Evolutionary conservation across 495 filamentous ascomycete genomes (phyloP).

Genomic region (Bombardia bombarda): DNA sequence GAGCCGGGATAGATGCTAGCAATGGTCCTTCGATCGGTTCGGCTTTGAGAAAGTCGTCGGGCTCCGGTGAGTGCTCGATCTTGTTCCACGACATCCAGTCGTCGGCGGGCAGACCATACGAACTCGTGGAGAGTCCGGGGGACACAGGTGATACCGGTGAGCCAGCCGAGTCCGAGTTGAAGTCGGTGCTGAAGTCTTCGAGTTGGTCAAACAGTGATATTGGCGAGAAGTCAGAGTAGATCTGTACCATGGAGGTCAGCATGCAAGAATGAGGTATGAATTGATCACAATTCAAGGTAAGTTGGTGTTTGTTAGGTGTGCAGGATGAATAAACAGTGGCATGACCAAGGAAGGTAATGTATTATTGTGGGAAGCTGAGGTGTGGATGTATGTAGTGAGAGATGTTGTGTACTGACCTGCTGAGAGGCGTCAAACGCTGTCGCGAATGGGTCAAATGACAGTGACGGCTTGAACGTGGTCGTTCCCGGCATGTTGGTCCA

Average conservation of each 20-base stretch:
- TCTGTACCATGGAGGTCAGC: too few species aligned
- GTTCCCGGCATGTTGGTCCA: neutral
- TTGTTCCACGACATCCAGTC: constrained; percentile 15
- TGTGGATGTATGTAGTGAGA: neutral
- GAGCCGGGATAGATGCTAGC: constrained; percentile 2
- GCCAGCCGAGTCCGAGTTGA: constrained; percentile 21
- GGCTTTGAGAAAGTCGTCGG: constrained; percentile 13
- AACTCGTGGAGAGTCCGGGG: constrained; percentile 17
- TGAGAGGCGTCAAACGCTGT: constrained; percentile 14
- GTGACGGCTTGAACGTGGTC: constrained; percentile 1
- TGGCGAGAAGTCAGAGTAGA: constrained; percentile 24
- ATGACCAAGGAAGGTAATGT: neutral
- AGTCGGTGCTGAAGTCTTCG: constrained; percentile 22
- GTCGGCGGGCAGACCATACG: constrained; percentile 16
- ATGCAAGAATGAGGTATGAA: too few species aligned
- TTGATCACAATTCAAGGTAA: too few species aligned
- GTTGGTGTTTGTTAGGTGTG: neutral
- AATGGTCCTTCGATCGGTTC: constrained; percentile 10
- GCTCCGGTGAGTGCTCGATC: constrained; percentile 8
- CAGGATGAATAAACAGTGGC: neutral
- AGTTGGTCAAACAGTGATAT: constrained; percentile 11
- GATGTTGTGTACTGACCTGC: constrained; percentile 17
- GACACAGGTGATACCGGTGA: constrained; percentile 19
- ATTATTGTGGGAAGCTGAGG: neutral
- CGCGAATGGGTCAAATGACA: constrained; percentile 18